phyloP scores from a whole-genome alignment of 805 yeast species.

The Alloascoidea hylecoeti region DNA sequence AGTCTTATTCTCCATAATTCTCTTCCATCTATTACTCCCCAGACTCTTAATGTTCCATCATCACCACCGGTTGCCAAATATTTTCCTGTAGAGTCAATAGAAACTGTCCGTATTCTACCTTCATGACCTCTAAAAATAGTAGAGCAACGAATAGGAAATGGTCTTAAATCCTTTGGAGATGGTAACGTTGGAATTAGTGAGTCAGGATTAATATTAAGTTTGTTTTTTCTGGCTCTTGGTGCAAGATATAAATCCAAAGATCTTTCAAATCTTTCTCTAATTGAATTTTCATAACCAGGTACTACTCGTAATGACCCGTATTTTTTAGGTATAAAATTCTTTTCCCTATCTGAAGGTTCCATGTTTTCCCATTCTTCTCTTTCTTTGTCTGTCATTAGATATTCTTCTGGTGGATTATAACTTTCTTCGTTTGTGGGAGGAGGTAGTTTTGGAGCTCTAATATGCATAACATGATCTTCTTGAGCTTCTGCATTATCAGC shows the following conservation, averaged over 20 bases:
- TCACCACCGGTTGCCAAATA: slow-evolving; percentile 98
- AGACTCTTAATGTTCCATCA: slow-evolving; percentile 89
- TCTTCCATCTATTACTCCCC: slow-evolving; percentile 95
- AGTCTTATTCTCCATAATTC: slow-evolving; percentile 61
- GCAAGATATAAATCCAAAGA: slow-evolving; percentile 89
- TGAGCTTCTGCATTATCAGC: slow-evolving; percentile 44
- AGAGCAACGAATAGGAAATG: slow-evolving; percentile 88
- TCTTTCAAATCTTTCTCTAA: slow-evolving; percentile 89
- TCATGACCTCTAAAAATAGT: slow-evolving; percentile 75
- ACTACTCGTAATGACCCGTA: slow-evolving; percentile 75
- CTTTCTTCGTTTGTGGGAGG: slow-evolving; percentile 97
- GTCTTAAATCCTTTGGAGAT: slow-evolving; percentile 90
- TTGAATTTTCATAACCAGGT: slow-evolving; percentile 78
- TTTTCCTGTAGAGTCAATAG: slow-evolving; percentile 79
- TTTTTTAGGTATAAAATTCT: slow-evolving; percentile 71
- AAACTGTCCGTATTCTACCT: slow-evolving; percentile 68
- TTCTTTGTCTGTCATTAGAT: slow-evolving; percentile 70
- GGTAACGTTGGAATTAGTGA: slow-evolving; percentile 92
- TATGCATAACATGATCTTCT: slow-evolving; percentile 73
- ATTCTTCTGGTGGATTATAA: slow-evolving; percentile 96
- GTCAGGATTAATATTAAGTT: slow-evolving; percentile 90
- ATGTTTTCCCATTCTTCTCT: slow-evolving; percentile 49
- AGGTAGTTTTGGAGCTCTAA: slow-evolving; percentile 88
- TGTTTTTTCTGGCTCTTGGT: slow-evolving; percentile 86
- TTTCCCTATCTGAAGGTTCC: slow-evolving; percentile 68